Base-by-base conservation (phyloP, 768 basidiomycete species). In the Filobasidium wieringae region DNA sequence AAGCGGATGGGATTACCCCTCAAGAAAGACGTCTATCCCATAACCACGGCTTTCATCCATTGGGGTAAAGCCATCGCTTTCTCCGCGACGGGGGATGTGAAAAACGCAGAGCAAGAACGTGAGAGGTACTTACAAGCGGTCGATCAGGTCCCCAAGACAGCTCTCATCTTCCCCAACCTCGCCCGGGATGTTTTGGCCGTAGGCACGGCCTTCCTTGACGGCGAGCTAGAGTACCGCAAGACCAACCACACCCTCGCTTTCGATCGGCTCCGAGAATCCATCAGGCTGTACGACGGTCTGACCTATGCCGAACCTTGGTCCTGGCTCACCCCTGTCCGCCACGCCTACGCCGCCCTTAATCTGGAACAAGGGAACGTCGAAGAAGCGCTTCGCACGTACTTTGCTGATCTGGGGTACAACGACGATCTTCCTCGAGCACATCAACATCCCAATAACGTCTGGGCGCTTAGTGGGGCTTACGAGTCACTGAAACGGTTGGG, bases 381-480 rank as follows among this genome's bases (percentile, higher is more conserved):
- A 34, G 61, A 61, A 36, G 69, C 69, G 3, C 37, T 62, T n/a
- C 32, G 31, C 6, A 57, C 51, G 1, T 71, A 68, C 52, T 63
- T 57, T 15, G 66, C 49, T 19, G 69, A 71, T 56, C 51, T 71
- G 12, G 69, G 69, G 2, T 61, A 60, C 55, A 63, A 61, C 49
- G 49, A 55, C 2, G 55, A 51, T 5, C 37, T 71, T 17, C 51
- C 67, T 8, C 31, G 67, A 26, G 62, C 67, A 4, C 49, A 56
- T 55, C 63, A 64, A 52, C 69, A 71, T 51, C 69, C 67, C 0
- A 66, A 66, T 40, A 71, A 68, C 33, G 66, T 71, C 33, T 71
- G 69, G 69, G 63, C 64, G 0, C 32, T 71, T 40, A 60, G 61
- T 27, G 69, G 69, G 17, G 66, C 65, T 57, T 57, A 71, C 54